Evolutionary conservation across 441 rosid species (phyloP), one percentile per base, ranked within the genome.

Genomic region (Gossypium laxum): DNA sequence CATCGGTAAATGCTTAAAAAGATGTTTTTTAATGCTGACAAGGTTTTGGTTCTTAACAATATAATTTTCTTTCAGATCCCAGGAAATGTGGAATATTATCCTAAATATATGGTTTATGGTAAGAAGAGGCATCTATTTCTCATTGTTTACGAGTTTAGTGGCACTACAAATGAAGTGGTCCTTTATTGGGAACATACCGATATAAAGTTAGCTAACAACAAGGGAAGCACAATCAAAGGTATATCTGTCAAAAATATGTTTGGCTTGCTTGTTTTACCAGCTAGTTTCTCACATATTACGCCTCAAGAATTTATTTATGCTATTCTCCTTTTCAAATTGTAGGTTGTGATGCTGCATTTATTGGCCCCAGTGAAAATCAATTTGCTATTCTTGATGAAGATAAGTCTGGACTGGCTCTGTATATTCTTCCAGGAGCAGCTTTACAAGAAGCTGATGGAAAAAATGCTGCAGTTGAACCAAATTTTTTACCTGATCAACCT

Each of bases 261-360:
- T 64, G 47, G 12, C 15, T 50, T 8, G 12, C 45, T 8, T 38
- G 45, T 38, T 38, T 38, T 38, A 38, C 45, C 3, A 8, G 12
- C 45, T 38, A 7, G 12, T 73, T 69, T 74, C 57, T 76, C 50
- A 24, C 4, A 32, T 67, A 67, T 47, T 34, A 18, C 34, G 47
- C 57, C 15, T 54, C 74, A 73, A 70, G 70, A 54, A 28, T 71
- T 18, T 71, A 50, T 59, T 72, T 69, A 67, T 67, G 77, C 63
- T 66, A 62, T 43, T 81, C 51, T 67, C 24, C 55, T 47, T 55
- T 32, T 28, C 3, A 50, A 22, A 45, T 72, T 79, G 47, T 79
- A 95, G 99, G 99, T 75, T 84, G 83, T 60, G 98, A 92, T 91
- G 99, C 96, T 26, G 98, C 98, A 73, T 89, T 95, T 72, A 84